Evolutionary conservation across 805 yeast genomes (phyloP).

Genomic region (Starmerella apis): DNA sequence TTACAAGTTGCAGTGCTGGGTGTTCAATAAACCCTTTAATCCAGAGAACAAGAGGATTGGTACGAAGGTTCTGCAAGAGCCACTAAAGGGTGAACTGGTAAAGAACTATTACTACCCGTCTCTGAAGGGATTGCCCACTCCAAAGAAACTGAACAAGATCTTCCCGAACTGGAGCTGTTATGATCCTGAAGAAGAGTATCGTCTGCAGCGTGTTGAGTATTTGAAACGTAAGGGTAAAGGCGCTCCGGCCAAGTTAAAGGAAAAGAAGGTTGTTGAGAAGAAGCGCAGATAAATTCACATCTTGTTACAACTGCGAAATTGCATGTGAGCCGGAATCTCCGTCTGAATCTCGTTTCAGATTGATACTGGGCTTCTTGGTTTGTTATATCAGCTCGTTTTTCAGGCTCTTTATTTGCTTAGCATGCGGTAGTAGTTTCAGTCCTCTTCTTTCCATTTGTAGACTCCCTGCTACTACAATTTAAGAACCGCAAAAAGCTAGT

Average conservation of each 20-base stretch:
- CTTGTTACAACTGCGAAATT: neutral
- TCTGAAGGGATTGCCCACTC: slow-evolving; percentile 23
- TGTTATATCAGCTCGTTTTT: too few species aligned
- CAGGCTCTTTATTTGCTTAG: too few species aligned
- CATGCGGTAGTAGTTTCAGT: neutral
- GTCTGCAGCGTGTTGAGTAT: slow-evolving; percentile 24
- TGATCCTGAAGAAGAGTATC: slow-evolving; percentile 25
- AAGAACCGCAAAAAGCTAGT: too few species aligned
- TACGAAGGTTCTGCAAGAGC: slow-evolving; percentile 30
- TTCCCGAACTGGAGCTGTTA: slow-evolving; percentile 22
- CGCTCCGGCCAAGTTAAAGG: slow-evolving; percentile 29
- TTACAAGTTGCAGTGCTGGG: slow-evolving; percentile 27
- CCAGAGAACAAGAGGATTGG: slow-evolving; percentile 31
- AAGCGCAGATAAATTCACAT: slow-evolving; percentile 17
- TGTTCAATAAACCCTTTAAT: slow-evolving; percentile 30
- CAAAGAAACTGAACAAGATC: slow-evolving; percentile 22
- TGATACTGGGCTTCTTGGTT: too few species aligned
- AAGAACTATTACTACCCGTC: slow-evolving; percentile 30
- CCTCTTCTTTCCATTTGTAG: neutral
- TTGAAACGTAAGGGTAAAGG: slow-evolving; percentile 28
- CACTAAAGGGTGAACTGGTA: slow-evolving; percentile 29
- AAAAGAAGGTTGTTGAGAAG: slow-evolving; percentile 26
- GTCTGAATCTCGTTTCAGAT: too few species aligned
- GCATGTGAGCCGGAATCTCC: too few species aligned
- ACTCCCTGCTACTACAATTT: too few species aligned